Evolutionary conservation across 2,329 filamentous ascomycete genomes (phyloP).

Genomic region (Colletotrichum sp.): DNA sequence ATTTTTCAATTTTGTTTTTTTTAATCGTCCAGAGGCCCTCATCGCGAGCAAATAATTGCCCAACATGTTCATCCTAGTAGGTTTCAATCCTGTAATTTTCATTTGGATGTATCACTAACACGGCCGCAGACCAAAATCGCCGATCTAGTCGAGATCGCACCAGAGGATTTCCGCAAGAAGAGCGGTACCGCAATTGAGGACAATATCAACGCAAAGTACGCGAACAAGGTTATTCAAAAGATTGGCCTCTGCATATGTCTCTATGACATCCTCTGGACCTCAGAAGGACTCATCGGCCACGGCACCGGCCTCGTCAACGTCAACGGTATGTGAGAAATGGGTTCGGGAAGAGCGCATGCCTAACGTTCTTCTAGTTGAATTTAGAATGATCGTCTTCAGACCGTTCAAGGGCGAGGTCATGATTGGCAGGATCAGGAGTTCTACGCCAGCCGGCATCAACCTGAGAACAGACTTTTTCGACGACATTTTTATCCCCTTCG

Average conservation of each 20-base stretch:
- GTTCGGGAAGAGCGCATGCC: background rate
- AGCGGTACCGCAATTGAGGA: slow-evolving; percentile 89
- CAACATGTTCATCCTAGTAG: slow-evolving; percentile 58
- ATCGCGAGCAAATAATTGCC: background rate
- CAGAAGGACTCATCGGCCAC: slow-evolving; percentile 92
- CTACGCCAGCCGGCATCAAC: slow-evolving; percentile 74
- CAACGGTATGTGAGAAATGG: slow-evolving; percentile 65
- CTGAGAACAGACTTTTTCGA: slow-evolving; percentile 92
- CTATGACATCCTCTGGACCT: slow-evolving; percentile 87
- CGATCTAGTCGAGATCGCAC: slow-evolving; percentile 91
- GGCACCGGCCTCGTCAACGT: slow-evolving; percentile 92
- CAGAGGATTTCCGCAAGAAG: slow-evolving; percentile 84
- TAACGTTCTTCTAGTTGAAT: slow-evolving; percentile 71
- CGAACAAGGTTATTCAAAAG: slow-evolving; percentile 94
- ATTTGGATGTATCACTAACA: slow-evolving; percentile 10
- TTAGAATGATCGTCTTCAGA: slow-evolving; percentile 90
- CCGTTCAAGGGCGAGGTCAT: slow-evolving; percentile 96
- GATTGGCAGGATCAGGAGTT: slow-evolving; percentile 80
- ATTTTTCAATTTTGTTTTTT: background rate
- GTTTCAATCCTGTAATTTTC: slow-evolving; percentile 12
- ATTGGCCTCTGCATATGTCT: slow-evolving; percentile 93
- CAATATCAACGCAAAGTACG: slow-evolving; percentile 96
- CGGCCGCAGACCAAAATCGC: slow-evolving; percentile 80
- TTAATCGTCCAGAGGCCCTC: background rate
- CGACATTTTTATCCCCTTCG: slow-evolving; percentile 81